phyloP scores from a whole-genome alignment of 1,284 basidiomycete species.

The Ustilago lituana region DNA sequence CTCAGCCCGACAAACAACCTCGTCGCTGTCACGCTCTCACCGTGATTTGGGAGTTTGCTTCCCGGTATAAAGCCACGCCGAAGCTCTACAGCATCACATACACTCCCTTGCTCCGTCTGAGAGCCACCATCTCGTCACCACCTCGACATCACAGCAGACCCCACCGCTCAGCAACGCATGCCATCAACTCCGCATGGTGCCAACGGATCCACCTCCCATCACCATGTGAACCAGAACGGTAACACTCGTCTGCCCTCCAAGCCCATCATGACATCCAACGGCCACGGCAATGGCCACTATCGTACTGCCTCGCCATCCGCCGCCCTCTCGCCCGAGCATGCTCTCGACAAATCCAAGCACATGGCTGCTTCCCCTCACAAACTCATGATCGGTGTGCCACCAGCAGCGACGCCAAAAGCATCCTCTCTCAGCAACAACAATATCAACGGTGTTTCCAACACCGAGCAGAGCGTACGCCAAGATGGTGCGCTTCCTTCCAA shows the following conservation, averaged over 20 bases:
- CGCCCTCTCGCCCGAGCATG: constrained; percentile 3
- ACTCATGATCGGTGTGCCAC: constrained; percentile 48
- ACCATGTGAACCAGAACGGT: constrained; percentile 35
- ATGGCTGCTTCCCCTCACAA: constrained; percentile 32
- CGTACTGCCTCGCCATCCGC: constrained; percentile 6
- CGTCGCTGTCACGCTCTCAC: too few relatives aligned
- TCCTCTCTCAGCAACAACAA: not conserved
- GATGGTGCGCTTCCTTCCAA: constrained; percentile 1
- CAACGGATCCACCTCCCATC: constrained; percentile 8
- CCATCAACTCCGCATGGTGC: constrained; percentile 36
- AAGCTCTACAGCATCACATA: too few relatives aligned
- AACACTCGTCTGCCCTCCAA: constrained; percentile 5
- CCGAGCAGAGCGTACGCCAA: not conserved
- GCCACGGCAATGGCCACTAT: constrained; percentile 18
- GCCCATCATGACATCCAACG: constrained; percentile 24
- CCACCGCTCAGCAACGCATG: constrained; percentile 15
- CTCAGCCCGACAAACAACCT: too few relatives aligned
- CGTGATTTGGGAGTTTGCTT: too few relatives aligned
- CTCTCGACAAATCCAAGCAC: constrained; percentile 14
- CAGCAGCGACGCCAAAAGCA: constrained; percentile 30
- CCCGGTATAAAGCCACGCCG: too few relatives aligned
- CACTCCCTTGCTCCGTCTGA: not conserved
- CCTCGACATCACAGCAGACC: not conserved
- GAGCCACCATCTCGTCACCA: not conserved
- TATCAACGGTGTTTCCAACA: constrained; percentile 3